Conservation (phyloP, 2,329 filamentous ascomycete species). For the Bipolaris bicolor region DNA sequence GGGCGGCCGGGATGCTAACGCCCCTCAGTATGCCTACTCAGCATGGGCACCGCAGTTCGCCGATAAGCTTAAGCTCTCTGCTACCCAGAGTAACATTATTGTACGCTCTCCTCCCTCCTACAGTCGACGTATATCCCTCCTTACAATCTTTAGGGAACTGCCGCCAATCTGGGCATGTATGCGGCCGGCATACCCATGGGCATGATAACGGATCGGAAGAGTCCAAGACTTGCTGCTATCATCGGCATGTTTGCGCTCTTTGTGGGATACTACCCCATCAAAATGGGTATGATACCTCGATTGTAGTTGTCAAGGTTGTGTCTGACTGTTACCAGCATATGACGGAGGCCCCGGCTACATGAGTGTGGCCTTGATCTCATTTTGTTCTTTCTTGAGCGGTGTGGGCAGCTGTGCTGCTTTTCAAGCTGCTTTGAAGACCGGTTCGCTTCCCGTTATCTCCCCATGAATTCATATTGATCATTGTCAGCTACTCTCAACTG, state of each 20-base stretch:
- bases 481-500: constrained; percentile 81
- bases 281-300: constrained; percentile 56
- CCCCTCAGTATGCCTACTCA: constrained; percentile 87
- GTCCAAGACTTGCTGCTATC: constrained; percentile 79
- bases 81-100: constrained; percentile 93
- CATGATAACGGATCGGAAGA: constrained; percentile 81
- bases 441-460: constrained; percentile 37
- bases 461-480: neutral
- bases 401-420: constrained; percentile 93
- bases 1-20: constrained; percentile 31
- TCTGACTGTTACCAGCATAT: constrained; percentile 65
- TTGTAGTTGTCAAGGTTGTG: neutral
- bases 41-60: constrained; percentile 98
- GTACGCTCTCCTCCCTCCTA: constrained; percentile 55
- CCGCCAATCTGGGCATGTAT: constrained; percentile 93
- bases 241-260: constrained; percentile 75
- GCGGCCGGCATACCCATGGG: constrained; percentile 86
- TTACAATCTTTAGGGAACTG: constrained; percentile 57
- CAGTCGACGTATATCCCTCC: constrained; percentile 18
- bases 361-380: constrained; percentile 67
- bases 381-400: constrained; percentile 86
- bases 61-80: constrained; percentile 80
- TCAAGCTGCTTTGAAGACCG: constrained; percentile 80
- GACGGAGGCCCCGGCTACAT: constrained; percentile 67
- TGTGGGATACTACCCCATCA: constrained; percentile 84